Percentiles rank a stretch among this genome's conserved stretches.
phyloP scores from a whole-genome alignment of 1,284 basidiomycete genomes.

The Salmacisia buchloeana region DNA sequence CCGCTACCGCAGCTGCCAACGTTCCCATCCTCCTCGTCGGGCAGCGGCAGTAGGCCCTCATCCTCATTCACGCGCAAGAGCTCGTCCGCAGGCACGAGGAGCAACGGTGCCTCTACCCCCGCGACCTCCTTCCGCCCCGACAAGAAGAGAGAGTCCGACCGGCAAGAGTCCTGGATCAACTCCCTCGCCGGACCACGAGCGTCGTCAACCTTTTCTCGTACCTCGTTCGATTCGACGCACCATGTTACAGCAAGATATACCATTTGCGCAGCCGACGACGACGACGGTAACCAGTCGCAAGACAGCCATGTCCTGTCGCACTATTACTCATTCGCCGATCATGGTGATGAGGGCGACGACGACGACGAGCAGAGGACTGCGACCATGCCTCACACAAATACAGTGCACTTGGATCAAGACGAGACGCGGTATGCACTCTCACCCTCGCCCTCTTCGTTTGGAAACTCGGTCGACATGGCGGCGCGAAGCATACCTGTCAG shows the following conservation, averaged over 20 bases:
- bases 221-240: not conserved
- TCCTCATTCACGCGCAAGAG: not conserved
- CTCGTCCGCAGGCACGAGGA: not conserved
- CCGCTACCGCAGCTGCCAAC: not conserved
- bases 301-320: not conserved
- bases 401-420: not conserved
- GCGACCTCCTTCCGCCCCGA: not conserved
- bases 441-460: not conserved
- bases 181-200: not conserved
- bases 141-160: not conserved
- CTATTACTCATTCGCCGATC: not conserved
- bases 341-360: not conserved
- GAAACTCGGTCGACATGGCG: not conserved
- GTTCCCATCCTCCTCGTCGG: not conserved
- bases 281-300: not conserved
- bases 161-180: not conserved
- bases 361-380: not conserved
- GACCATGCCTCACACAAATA: not conserved
- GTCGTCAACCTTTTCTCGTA: constrained; percentile 1
- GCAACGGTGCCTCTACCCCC: not conserved
- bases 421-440: not conserved
- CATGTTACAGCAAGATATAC: not conserved
- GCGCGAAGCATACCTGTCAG: too few relatives aligned
- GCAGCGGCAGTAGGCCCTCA: not conserved
- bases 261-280: constrained; percentile 3